phyloP scores from a whole-genome alignment of 2,329 filamentous ascomycete species.

The Fusarium redolens region DNA sequence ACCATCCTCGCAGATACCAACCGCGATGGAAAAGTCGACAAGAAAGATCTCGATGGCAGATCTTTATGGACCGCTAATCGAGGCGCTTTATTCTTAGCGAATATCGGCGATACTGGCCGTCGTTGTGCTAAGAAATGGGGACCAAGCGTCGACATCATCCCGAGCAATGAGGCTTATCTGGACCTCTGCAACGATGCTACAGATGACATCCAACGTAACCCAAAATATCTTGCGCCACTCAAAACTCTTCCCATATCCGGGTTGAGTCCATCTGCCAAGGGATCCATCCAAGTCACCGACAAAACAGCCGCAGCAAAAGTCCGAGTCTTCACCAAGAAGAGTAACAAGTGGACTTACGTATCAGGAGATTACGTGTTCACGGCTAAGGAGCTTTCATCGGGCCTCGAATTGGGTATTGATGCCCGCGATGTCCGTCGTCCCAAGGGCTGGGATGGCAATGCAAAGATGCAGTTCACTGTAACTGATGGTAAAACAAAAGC shows the following conservation, averaged over 20 bases:
- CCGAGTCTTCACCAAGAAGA: slow-evolving; percentile 44
- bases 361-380: slow-evolving; percentile 43
- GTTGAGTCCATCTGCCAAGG: slow-evolving; percentile 29
- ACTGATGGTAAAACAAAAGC: slow-evolving; percentile 28
- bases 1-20: slow-evolving; percentile 52
- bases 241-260: slow-evolving; percentile 43
- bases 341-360: slow-evolving; percentile 43
- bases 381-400: slow-evolving; percentile 42
- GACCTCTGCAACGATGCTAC: slow-evolving; percentile 51
- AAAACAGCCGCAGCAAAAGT: slow-evolving; percentile 36
- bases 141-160: neutral
- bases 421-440: slow-evolving; percentile 45
- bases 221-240: slow-evolving; percentile 48
- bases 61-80: slow-evolving; percentile 32
- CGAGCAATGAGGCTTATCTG: slow-evolving; percentile 39
- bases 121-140: slow-evolving; percentile 45
- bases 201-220: slow-evolving; percentile 46
- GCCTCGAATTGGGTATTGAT: slow-evolving; percentile 51
- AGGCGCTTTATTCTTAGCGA: slow-evolving; percentile 53
- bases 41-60: slow-evolving; percentile 41
- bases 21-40: slow-evolving; percentile 50
- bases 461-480: slow-evolving; percentile 47
- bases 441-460: slow-evolving; percentile 44
- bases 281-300: slow-evolving; percentile 21
- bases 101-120: slow-evolving; percentile 49